phyloP scores from a whole-genome alignment of 495 filamentous ascomycete genomes.

The Aspergillus incahuasiensis region DNA sequence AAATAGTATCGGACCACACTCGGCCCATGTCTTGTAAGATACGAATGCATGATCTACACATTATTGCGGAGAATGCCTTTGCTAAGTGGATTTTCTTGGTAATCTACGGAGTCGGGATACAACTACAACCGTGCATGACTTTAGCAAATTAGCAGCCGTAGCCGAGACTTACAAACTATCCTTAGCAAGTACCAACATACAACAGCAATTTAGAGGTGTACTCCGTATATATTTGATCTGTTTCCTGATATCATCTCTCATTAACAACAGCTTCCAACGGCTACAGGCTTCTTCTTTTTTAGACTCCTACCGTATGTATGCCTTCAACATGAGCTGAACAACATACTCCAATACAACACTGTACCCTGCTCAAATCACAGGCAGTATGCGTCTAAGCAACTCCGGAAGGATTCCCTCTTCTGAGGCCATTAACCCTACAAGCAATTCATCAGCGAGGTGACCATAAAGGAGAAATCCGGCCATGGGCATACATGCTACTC shows the following conservation, averaged over 20 bases:
- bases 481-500: neutral
- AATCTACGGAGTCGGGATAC: neutral
- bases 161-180: no score
- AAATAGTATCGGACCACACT: no score
- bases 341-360: neutral
- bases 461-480: neutral
- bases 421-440: neutral
- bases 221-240: no score
- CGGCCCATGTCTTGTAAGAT: neutral
- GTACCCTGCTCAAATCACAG: neutral
- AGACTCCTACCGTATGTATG: no score
- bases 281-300: no score
- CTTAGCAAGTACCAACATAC: no score
- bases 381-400: neutral
- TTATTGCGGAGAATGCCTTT: neutral
- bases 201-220: no score
- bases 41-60: neutral
- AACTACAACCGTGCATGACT: neutral
- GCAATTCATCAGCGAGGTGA: neutral
- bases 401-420: neutral
- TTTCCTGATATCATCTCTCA: no score
- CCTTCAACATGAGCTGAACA: no score
- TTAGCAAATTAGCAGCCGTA: no score
- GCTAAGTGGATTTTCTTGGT: neutral
- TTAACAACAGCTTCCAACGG: no score